A percentile compares a stretch with the other conserved stretches of the same genome.
phyloP scores from a whole-genome alignment of 1,139 yeast species.

The Scheffersomyces quercinus region DNA sequence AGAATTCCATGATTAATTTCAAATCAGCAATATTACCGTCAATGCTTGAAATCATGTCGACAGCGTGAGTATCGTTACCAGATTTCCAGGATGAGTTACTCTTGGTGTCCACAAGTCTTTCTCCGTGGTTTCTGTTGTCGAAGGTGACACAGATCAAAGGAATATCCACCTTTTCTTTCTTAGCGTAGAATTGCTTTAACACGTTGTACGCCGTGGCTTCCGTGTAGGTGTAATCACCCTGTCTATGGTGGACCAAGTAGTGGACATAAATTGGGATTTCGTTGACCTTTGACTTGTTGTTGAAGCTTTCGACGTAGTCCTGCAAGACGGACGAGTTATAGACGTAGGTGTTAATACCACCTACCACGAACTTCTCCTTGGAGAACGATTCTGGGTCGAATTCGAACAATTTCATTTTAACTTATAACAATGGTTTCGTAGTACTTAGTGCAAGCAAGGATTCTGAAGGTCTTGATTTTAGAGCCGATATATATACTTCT shows the following conservation, averaged over 20 bases:
- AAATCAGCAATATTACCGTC: conserved; percentile 55
- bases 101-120: conserved; percentile 34
- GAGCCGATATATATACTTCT: too few relatives aligned
- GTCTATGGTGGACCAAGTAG: conserved; percentile 43
- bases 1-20: conserved; percentile 45
- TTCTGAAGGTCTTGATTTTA: too few relatives aligned
- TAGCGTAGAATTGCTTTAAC: conserved; percentile 25
- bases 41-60: conserved; percentile 53
- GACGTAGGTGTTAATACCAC: conserved; percentile 35
- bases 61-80: conserved; percentile 53
- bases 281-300: conserved; percentile 8
- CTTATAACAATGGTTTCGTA: too few relatives aligned
- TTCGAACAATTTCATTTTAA: conserved; percentile 17
- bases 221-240: conserved; percentile 26
- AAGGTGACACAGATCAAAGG: conserved; percentile 53
- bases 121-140: conserved; percentile 66
- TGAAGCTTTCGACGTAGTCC: conserved; percentile 21
- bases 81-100: conserved; percentile 46
- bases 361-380: conserved; percentile 26
- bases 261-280: conserved; percentile 37
- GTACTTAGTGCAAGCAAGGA: too few relatives aligned
- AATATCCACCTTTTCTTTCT: conserved; percentile 14
- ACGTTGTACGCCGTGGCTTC: conserved; percentile 34
- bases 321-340: conserved; percentile 32
- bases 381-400: conserved; percentile 23